Evolutionary conservation across 2,329 filamentous ascomycete species (phyloP), one percentile per base, ranked within the genome.

Genomic region (Colletotrichum truncatum): DNA sequence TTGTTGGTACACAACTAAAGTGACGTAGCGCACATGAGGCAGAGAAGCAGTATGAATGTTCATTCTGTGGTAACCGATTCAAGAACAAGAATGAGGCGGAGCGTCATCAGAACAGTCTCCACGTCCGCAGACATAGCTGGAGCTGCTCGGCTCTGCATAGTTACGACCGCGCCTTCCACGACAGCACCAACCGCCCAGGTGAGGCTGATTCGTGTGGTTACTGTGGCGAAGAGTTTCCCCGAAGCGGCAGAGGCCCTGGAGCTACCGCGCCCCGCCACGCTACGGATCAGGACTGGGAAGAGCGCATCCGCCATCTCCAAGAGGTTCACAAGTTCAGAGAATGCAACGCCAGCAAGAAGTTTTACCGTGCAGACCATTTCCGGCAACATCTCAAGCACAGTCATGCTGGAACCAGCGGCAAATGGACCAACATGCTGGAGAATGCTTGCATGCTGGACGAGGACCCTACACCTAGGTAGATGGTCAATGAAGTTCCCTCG

Each of bases 21-120:
- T 63, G 43, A 52, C 56, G 16, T 74, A 98, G 95, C 69, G 83
- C 90, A 45, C 95, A 98, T 76, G 93, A 96, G 78, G 90, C 93
- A 74, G 96, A 98, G 78, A 98, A 98, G 78, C 95, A 98, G 78
- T 98, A 98, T 77, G 93, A 93, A 68, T 98, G 95, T 78, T 87
- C 89, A 26, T 98, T 93, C 76, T 98, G 95, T 77, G 92, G 92
- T 41, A 98, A 98, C 76, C 90, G 95, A 10, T 98, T 98, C 84
- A 98, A 98, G 80, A 98, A 98, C 81, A 98, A 98, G 81, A 98
- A 98, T 73, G 96, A 98, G 80, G 94, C 94, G 3, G 95, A 98
- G 78, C 89, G 96, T 30, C 95, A 98, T 76, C 94, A 97, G 74
- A 98, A 98, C 74, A 97, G 94, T 12, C 87, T 98, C 10, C 95